A percentile compares a stretch with the other conserved stretches of the same genome.
Conservation (phyloP, 345 rosid species). For the Brassica carinata region DNA sequence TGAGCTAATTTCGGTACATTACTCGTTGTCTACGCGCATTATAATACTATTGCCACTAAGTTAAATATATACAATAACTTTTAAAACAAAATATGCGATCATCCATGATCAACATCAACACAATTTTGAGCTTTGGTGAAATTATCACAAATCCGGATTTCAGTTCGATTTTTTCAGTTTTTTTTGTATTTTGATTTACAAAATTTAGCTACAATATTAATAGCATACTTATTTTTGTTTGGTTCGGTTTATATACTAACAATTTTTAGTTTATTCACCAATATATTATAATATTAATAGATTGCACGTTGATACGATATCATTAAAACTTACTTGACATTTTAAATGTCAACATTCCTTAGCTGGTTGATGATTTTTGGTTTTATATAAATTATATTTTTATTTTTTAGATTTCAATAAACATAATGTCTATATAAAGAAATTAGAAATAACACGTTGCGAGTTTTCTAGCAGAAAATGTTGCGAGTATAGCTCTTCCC, state of each 20-base stretch:
- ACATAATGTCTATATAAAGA: background rate
- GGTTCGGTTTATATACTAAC: too few species aligned
- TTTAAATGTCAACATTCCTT: background rate
- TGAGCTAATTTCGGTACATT: slow-evolving; percentile 41
- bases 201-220: too few species aligned
- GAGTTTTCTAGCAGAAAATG: background rate
- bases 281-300: background rate
- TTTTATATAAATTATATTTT: background rate
- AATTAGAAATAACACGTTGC: background rate
- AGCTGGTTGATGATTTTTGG: background rate
- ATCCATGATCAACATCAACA: slow-evolving; percentile 21
- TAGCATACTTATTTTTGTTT: too few species aligned
- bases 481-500: background rate
- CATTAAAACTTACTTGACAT: background rate
- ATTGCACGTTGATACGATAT: background rate
- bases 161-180: too few species aligned
- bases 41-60: slow-evolving; percentile 22
- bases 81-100: background rate
- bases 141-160: background rate
- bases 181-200: too few species aligned
- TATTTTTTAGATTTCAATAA: background rate
- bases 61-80: too few species aligned
- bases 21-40: slow-evolving; percentile 28
- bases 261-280: too few species aligned
- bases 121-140: slow-evolving; percentile 29